These are phyloP conservation scores for Quambalaria eucalypti DNA, from an alignment of 1,284 basidiomycete species.

Conservation along the genomic window DNA sequence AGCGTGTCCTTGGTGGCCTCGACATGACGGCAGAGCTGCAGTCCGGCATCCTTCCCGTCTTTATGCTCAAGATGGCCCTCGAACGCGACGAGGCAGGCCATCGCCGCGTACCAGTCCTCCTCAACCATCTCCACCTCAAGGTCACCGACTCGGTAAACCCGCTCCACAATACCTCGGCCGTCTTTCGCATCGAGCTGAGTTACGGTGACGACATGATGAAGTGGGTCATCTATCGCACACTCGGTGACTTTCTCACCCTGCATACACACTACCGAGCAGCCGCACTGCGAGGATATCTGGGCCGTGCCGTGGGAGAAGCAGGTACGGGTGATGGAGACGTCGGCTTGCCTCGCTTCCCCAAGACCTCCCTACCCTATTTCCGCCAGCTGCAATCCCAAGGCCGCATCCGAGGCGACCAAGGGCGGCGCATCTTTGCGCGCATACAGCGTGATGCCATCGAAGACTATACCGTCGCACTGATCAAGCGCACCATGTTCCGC, in stretches of 20 bases:
- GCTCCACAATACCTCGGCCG: constrained; percentile 64
- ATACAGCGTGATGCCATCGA: constrained; percentile 73
- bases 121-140: constrained; percentile 74
- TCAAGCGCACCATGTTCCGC: constrained; percentile 78
- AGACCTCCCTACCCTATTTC: constrained; percentile 74
- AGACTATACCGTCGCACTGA: constrained; percentile 78
- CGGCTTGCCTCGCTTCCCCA: constrained; percentile 83
- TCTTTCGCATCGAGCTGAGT: constrained; percentile 89
- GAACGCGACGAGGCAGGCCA: constrained; percentile 81
- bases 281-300: constrained; percentile 35
- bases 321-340: constrained; percentile 49
- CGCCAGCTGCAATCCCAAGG: constrained; percentile 55
- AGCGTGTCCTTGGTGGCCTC: constrained; percentile 6
- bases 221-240: constrained; percentile 92
- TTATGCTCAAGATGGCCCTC: constrained; percentile 67
- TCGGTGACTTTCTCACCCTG: constrained; percentile 81
- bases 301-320: constrained; percentile 17
- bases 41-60: constrained; percentile 15
- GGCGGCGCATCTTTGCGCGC: constrained; percentile 62
- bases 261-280: constrained; percentile 86
- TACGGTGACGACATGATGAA: constrained; percentile 82
- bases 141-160: constrained; percentile 79
- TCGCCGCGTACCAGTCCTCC: constrained; percentile 72
- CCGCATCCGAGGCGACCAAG: constrained; percentile 50
- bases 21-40: constrained; percentile 10